phyloP scores from a whole-genome alignment of 305 asterid species.

The Fraxinus sp. region DNA sequence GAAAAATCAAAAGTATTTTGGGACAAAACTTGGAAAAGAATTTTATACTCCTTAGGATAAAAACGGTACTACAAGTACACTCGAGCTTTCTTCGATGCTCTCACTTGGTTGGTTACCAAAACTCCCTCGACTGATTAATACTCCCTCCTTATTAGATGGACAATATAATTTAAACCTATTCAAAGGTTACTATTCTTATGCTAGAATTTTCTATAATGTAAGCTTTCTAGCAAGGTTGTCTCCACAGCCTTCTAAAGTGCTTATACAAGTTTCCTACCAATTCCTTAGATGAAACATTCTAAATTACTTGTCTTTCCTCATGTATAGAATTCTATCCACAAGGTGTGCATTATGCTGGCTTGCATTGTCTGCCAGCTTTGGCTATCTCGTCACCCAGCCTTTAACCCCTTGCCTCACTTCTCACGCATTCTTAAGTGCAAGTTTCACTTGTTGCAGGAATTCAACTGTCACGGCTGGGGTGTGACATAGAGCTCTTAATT shows the following conservation, averaged over 20 bases:
- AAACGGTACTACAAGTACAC: not conserved
- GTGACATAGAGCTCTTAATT: not conserved
- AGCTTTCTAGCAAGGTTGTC: not conserved
- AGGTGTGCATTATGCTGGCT: not conserved
- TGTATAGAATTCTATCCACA: not conserved
- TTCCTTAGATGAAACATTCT: not conserved
- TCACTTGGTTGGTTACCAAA: not conserved
- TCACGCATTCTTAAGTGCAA: not conserved
- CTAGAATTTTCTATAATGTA: not conserved
- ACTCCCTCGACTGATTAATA: not conserved
- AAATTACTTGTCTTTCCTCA: not conserved
- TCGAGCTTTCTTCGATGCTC: not conserved
- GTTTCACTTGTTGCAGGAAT: not conserved
- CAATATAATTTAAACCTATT: not conserved
- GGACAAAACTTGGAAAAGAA: too few relatives aligned
- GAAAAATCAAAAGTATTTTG: too few relatives aligned
- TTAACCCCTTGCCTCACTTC: not conserved
- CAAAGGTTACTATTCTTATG: not conserved
- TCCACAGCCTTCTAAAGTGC: not conserved
- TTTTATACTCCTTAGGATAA: too few relatives aligned
- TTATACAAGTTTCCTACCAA: not conserved
- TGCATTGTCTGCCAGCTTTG: not conserved
- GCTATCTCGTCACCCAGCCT: not conserved
- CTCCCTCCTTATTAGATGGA: not conserved
- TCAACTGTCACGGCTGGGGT: not conserved